Base-by-base conservation (phyloP, 345 rosid species). In the Ailanthus altissimus region DNA sequence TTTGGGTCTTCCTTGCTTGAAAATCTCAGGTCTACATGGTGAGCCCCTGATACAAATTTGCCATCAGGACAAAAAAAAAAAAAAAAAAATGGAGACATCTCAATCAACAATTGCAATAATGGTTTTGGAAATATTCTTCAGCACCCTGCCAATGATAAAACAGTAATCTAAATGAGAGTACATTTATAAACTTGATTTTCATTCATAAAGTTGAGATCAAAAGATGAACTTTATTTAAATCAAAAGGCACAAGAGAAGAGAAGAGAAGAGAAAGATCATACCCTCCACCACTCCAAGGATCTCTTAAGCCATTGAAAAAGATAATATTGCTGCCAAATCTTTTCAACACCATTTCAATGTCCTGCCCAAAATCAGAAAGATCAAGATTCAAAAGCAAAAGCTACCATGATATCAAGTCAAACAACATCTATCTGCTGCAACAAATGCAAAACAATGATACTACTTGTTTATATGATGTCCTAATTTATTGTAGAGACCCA, bases 211-310 rank as follows among this genome's bases (percentile, higher is more conserved):
- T 32, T 32, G 38, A 1, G 38, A 32, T 32, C 38, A 32, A 32
- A 32, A 32, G 38, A 32, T 3, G 3, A 32, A 1, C 38, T 32
- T 32, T 32, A 32, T 32, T 32, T 3, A 3, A 32, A 32, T 32
- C 1, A 3, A 32, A 32, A 32, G 25, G 5, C 40, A 43, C 2
- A 10, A 54, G 23, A 62, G 25, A 36, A 32, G 7, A 61, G 16
- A 66, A 16, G 38, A 26, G 8, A 32, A 36, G 26, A 20, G 42
- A 67, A 13, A 58, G 45, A 72, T 32, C n/a, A n/a, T 70, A 84
- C 89, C 91, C 92, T 78, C 92, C 94, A 56, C 87, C 91, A 49
- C 91, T 91, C 94, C 92, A 88, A 54, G 94, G 94, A 69, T 89
- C 94, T 84, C 92, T 85, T 75, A 89, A 74, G 56, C 92, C 94